A percentile compares a stretch with the other conserved stretches of the same genome.
Evolutionary conservation across 192 early-diverging fungal species (phyloP).

Genomic region (Powellomyces hirtus): DNA sequence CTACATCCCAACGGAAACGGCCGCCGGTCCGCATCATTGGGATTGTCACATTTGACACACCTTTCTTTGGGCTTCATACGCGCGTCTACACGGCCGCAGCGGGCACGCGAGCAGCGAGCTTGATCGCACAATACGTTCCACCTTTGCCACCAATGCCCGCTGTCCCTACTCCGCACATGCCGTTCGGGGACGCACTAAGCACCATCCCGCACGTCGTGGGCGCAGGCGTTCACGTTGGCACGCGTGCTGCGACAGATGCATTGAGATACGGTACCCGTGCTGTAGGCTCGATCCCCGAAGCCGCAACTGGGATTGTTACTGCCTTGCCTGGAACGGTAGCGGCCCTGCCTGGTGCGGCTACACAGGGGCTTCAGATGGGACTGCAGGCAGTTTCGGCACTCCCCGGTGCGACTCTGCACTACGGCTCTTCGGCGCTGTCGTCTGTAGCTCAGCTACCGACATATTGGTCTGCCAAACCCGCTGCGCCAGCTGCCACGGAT

Average conservation of each 20-base stretch:
- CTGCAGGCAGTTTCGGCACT: not conserved
- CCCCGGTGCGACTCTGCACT: not conserved
- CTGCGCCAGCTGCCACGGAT: not conserved
- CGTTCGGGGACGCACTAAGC: not conserved
- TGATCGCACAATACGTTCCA: conserved; percentile 36
- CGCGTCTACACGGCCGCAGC: conserved; percentile 39
- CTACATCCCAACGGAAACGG: not conserved
- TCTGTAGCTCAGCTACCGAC: conserved; percentile 1
- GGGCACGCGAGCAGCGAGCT: conserved; percentile 26
- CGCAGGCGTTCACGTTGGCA: conserved; percentile 13
- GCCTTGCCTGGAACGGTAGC: conserved; percentile 2
- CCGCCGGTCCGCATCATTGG: conserved; percentile 38
- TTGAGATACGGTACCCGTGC: conserved; percentile 14
- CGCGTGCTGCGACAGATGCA: conserved; percentile 7
- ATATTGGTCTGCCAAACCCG: not conserved
- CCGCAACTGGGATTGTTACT: conserved; percentile 12
- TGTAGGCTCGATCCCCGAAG: conserved; percentile 22
- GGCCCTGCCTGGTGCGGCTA: conserved; percentile 13
- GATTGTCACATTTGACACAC: conserved; percentile 45
- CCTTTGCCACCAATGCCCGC: conserved; percentile 24
- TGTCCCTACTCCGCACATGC: conserved; percentile 7
- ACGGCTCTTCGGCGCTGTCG: not conserved
- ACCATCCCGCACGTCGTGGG: conserved; percentile 16
- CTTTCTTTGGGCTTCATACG: conserved; percentile 50
- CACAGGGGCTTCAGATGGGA: conserved; percentile 11